These are phyloP conservation scores for Teunomyces kruisii DNA, from an alignment of 805 yeast genomes.

Conservation along the genomic window DNA sequence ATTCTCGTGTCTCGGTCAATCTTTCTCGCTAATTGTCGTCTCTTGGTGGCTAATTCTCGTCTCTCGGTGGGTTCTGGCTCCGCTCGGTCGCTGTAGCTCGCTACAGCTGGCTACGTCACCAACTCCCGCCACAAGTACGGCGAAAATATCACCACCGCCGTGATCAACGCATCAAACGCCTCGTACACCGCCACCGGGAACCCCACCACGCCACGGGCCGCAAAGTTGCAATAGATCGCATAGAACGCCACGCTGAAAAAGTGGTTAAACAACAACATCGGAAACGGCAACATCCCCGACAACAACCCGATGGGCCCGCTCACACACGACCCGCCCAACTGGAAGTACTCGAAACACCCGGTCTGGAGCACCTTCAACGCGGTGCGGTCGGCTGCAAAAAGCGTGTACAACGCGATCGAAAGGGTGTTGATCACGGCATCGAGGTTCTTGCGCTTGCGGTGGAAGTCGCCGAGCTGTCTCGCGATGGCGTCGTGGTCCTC, in stretches of 20 bases:
- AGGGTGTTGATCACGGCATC: conserved; percentile 87
- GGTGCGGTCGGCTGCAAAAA: conserved; percentile 82
- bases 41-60: no score
- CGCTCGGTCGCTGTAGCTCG: no score
- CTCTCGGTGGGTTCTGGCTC: no score
- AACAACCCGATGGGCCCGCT: conserved; percentile 78
- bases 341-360: conserved; percentile 89
- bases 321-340: conserved; percentile 79
- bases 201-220: conserved; percentile 60
- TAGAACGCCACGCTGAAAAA: conserved; percentile 90
- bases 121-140: conserved; percentile 68
- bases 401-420: conserved; percentile 83
- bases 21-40: no score
- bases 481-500: conserved; percentile 56
- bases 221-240: conserved; percentile 68
- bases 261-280: conserved; percentile 73
- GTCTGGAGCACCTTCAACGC: conserved; percentile 68
- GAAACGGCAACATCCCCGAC: conserved; percentile 77
- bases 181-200: conserved; percentile 73
- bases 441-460: conserved; percentile 70
- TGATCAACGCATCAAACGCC: conserved; percentile 62
- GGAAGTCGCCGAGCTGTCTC: conserved; percentile 64
- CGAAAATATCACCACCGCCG: conserved; percentile 76
- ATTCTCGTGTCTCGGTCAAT: no score
- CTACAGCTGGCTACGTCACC: conserved; percentile 13